Evolutionary conservation across 768 basidiomycete species (phyloP).

Genomic region (Boletus rubropictus): DNA sequence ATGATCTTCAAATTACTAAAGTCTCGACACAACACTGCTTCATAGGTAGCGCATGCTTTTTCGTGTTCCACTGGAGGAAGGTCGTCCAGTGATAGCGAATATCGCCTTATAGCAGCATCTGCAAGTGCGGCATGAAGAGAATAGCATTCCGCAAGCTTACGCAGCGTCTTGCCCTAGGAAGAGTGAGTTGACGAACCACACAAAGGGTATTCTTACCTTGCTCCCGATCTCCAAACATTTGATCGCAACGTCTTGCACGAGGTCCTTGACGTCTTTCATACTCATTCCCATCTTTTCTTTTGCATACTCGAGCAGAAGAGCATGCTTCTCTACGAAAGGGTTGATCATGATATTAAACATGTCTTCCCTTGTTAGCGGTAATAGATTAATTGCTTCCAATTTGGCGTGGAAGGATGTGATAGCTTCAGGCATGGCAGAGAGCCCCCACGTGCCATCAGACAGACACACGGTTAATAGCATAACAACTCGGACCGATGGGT

Average conservation of each 20-base stretch:
- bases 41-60: constrained; percentile 38
- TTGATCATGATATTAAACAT: constrained; percentile 57
- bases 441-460: constrained; percentile 22
- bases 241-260: constrained; percentile 56
- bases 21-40: constrained; percentile 52
- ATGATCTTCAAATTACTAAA: constrained; percentile 34
- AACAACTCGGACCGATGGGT: constrained; percentile 59
- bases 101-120: constrained; percentile 42
- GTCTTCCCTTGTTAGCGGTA: constrained; percentile 54
- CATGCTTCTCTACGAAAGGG: constrained; percentile 61
- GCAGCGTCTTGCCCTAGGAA: constrained; percentile 58
- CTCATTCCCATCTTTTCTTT: constrained; percentile 39
- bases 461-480: constrained; percentile 69
- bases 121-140: constrained; percentile 41
- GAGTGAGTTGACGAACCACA: constrained; percentile 8
- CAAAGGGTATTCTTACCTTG: constrained; percentile 28
- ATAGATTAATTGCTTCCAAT: constrained; percentile 50
- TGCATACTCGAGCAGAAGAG: constrained; percentile 47
- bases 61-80: constrained; percentile 51
- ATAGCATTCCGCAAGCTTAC: constrained; percentile 47
- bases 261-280: constrained; percentile 35
- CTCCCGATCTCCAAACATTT: constrained; percentile 58
- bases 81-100: constrained; percentile 49
- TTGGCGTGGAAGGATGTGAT: constrained; percentile 39
- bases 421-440: constrained; percentile 25